Evolutionary conservation across 768 basidiomycete species (phyloP).

Genomic region (Suillus hirtellus): DNA sequence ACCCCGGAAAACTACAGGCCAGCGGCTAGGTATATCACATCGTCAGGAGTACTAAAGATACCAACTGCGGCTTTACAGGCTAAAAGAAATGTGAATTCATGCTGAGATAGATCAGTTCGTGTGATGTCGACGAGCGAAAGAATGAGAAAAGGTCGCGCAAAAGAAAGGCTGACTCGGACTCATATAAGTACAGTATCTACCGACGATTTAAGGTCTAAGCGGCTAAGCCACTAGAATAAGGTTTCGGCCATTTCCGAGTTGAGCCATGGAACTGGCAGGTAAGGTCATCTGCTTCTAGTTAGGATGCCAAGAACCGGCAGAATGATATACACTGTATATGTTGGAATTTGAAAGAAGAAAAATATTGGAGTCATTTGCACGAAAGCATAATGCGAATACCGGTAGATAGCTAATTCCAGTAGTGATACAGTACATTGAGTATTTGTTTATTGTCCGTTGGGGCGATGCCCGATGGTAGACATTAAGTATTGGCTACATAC

Average conservation of each 20-base stretch:
- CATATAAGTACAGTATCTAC: too few relatives aligned
- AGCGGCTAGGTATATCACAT: too few relatives aligned
- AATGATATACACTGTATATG: too few relatives aligned
- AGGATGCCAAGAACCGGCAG: too few relatives aligned
- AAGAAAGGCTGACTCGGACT: slow-evolving; percentile 5
- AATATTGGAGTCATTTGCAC: not conserved
- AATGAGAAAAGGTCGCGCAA: not conserved
- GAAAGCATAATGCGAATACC: not conserved
- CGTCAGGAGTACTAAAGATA: not conserved
- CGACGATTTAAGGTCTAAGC: too few relatives aligned
- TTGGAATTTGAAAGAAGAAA: too few relatives aligned
- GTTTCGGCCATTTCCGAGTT: too few relatives aligned
- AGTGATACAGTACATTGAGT: not conserved
- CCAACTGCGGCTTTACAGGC: slow-evolving; percentile 16
- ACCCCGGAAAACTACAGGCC: too few relatives aligned
- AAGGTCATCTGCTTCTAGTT: too few relatives aligned
- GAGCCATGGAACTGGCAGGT: too few relatives aligned
- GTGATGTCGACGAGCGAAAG: slow-evolving; percentile 11
- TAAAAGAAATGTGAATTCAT: slow-evolving; percentile 17
- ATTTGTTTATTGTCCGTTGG: too few relatives aligned
- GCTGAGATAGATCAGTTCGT: not conserved
- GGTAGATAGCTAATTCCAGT: not conserved
- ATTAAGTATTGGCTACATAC: not conserved
- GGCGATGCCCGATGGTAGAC: not conserved
- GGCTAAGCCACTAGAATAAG: too few relatives aligned